Conservation (phyloP, 176 grass and related monocot species). For the Eleusine indica region DNA sequence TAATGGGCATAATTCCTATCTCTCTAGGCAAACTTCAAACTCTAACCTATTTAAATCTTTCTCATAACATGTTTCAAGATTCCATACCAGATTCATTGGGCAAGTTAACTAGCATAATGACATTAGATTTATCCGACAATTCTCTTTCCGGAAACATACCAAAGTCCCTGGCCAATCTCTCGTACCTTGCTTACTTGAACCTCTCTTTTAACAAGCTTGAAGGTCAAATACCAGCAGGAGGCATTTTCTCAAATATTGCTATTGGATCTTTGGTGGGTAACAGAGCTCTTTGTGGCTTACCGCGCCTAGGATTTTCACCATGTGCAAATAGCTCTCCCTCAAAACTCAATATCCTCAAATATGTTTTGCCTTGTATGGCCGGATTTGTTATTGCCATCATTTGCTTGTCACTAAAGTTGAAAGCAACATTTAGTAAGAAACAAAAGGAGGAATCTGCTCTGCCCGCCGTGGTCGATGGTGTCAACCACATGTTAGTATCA, state of each 20-base stretch:
- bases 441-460: too few species aligned
- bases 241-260: background rate
- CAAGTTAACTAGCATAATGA: background rate
- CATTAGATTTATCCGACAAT: background rate
- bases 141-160: conserved; percentile 1
- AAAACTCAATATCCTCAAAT: too few species aligned
- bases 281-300: background rate
- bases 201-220: conserved; percentile 11
- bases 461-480: background rate
- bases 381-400: too few species aligned
- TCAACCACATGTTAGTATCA: background rate
- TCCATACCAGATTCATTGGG: background rate
- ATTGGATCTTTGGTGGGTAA: background rate
- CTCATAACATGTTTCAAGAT: background rate
- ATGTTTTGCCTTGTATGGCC: too few species aligned
- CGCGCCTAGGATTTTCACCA: background rate
- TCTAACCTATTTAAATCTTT: background rate
- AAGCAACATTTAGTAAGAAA: too few species aligned
- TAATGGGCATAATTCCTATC: background rate
- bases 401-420: too few species aligned
- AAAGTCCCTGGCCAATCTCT: background rate
- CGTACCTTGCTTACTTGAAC: background rate
- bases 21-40: background rate
- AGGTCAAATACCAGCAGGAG: conserved; percentile 8
- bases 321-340: background rate